Conservation (phyloP, 768 basidiomycete species). For the Mycena rosella region DNA sequence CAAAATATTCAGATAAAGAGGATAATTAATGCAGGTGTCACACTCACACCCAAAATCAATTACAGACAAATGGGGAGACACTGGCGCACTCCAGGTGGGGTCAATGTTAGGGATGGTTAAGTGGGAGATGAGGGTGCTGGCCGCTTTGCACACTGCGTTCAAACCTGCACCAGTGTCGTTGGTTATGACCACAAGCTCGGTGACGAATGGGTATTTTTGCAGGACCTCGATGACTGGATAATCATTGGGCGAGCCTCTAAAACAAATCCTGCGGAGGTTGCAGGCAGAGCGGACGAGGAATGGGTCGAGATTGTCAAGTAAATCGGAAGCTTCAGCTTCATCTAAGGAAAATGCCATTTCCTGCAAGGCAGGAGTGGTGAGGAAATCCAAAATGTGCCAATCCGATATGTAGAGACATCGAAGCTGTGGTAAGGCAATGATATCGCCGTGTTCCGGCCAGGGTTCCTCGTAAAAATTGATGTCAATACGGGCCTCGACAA, state of each 20-base stretch:
- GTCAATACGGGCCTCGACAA: conserved; percentile 4
- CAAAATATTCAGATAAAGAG: no score
- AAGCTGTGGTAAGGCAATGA: background rate
- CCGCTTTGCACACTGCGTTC: no score
- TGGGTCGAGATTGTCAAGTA: no score
- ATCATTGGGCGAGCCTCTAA: background rate
- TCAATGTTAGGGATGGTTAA: no score
- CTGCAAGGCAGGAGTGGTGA: background rate
- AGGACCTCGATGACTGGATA: background rate
- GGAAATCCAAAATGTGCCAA: background rate
- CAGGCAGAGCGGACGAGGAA: background rate
- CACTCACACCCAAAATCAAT: no score
- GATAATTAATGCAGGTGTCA: no score
- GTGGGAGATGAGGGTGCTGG: no score
- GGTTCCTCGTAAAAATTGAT: background rate
- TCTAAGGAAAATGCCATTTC: no score
- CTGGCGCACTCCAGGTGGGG: background rate
- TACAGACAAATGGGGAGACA: no score
- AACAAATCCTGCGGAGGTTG: background rate
- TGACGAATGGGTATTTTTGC: background rate
- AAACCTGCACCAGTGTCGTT: no score
- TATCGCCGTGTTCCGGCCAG: background rate
- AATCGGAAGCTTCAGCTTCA: no score
- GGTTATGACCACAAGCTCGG: background rate
- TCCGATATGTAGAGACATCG: background rate